These are phyloP conservation scores for Aspergillus sparsus DNA, from an alignment of 495 filamentous ascomycete species.

Conservation along the genomic window DNA sequence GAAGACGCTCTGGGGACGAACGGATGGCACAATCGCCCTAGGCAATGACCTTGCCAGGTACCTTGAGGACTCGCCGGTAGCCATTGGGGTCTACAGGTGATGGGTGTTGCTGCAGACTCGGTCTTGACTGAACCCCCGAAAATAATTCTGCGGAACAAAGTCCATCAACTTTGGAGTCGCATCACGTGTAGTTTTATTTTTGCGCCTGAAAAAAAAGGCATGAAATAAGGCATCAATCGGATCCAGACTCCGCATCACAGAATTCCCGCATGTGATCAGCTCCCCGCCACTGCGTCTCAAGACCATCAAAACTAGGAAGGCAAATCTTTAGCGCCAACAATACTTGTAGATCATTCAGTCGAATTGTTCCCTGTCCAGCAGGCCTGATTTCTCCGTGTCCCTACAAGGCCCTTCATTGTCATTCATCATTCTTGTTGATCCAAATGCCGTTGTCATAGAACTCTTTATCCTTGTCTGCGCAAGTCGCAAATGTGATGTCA, in stretches of 20 bases:
- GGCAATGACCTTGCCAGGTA: conserved; percentile 47
- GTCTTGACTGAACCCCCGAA: conserved; percentile 28
- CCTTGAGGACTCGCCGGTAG: conserved; percentile 45
- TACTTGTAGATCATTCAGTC: conserved; percentile 7
- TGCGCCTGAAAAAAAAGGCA: conserved; percentile 18
- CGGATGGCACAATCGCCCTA: conserved; percentile 37
- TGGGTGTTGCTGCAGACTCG: conserved; percentile 24
- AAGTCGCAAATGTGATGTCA: conserved; percentile 29
- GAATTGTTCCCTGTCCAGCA: not conserved
- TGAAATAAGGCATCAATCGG: conserved; percentile 1
- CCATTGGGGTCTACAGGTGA: conserved; percentile 36
- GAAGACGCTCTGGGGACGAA: conserved; percentile 37
- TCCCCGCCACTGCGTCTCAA: no score
- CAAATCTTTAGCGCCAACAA: no score
- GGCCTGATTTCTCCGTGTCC: not conserved
- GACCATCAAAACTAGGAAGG: no score
- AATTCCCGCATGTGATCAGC: conserved; percentile 25
- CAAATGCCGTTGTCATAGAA: not conserved
- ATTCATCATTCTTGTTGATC: not conserved
- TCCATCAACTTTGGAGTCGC: conserved; percentile 19
- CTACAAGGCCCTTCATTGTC: not conserved
- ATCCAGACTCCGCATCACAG: conserved; percentile 1
- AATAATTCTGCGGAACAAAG: conserved; percentile 39
- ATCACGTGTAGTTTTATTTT: conserved; percentile 20
- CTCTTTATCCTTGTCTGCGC: not conserved